Evolutionary conservation across 306 rosid genomes (phyloP).

Genomic region (Carpinus viminea): DNA sequence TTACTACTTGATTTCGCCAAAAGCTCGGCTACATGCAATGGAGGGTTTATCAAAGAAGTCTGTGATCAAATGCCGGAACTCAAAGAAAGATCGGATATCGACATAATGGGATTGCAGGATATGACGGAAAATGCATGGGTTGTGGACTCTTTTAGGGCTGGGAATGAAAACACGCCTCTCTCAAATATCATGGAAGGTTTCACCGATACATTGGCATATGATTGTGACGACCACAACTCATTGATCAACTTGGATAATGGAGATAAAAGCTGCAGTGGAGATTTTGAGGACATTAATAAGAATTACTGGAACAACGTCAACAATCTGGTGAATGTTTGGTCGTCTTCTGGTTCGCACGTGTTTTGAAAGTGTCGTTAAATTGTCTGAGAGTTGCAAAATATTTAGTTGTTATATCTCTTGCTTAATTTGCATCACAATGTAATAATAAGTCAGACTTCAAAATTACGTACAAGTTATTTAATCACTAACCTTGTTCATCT

Average conservation of each 20-base stretch:
- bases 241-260: constrained; percentile 14
- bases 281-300: constrained; percentile 35
- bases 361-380: not conserved
- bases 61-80: too few species aligned
- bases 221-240: not conserved
- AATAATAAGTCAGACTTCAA: not conserved
- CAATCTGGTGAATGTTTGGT: constrained; percentile 40
- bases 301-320: constrained; percentile 42
- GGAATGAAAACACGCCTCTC: constrained; percentile 7
- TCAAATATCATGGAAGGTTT: constrained; percentile 25
- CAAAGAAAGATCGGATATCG: not conserved
- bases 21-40: not conserved
- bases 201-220: not conserved
- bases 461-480: not conserved
- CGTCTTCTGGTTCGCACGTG: constrained; percentile 44
- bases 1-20: not conserved
- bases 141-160: constrained; percentile 29
- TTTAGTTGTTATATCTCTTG: not conserved
- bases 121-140: constrained; percentile 23
- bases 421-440: not conserved
- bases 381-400: not conserved
- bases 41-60: not conserved
- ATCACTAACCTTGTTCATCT: too few species aligned
- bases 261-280: constrained; percentile 29
- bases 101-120: constrained; percentile 22